Conservation (phyloP, 805 yeast species). For the Cyberlindnera lachancei region DNA sequence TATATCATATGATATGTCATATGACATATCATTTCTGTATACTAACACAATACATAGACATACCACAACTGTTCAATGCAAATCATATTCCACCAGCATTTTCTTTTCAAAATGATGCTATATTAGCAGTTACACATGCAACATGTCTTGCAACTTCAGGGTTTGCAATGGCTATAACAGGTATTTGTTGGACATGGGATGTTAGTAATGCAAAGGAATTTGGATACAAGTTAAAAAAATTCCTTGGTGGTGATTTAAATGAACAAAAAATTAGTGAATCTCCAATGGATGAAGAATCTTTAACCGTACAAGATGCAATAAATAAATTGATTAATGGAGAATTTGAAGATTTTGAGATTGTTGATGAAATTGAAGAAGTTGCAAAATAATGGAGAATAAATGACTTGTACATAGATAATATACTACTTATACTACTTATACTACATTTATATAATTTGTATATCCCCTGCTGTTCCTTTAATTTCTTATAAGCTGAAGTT, state of each 20-base stretch:
- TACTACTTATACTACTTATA: too few relatives aligned
- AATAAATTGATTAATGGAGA: constrained; percentile 43
- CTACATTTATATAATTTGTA: too few relatives aligned
- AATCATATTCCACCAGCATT: constrained; percentile 83
- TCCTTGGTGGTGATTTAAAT: constrained; percentile 62
- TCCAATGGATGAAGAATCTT: constrained; percentile 55
- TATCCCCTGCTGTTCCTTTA: too few relatives aligned
- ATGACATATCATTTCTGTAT: too few relatives aligned
- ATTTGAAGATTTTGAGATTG: too few relatives aligned
- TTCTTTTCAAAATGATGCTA: constrained; percentile 74
- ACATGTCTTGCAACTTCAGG: constrained; percentile 67
- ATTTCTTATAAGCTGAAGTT: too few relatives aligned
- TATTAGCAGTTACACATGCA: constrained; percentile 78
- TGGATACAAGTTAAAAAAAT: constrained; percentile 54
- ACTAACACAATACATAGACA: constrained; percentile 26
- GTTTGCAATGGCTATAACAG: constrained; percentile 64
- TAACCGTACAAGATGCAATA: constrained; percentile 46
- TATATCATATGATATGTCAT: too few relatives aligned
- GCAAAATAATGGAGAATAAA: too few relatives aligned
- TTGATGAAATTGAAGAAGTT: too few relatives aligned
- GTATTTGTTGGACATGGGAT: constrained; percentile 75
- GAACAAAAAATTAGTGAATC: constrained; percentile 35
- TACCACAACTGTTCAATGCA: constrained; percentile 73
- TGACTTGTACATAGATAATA: too few relatives aligned
- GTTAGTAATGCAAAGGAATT: constrained; percentile 64